phyloP scores from a whole-genome alignment of 1,284 basidiomycete species.

The Vanrija sp. region DNA sequence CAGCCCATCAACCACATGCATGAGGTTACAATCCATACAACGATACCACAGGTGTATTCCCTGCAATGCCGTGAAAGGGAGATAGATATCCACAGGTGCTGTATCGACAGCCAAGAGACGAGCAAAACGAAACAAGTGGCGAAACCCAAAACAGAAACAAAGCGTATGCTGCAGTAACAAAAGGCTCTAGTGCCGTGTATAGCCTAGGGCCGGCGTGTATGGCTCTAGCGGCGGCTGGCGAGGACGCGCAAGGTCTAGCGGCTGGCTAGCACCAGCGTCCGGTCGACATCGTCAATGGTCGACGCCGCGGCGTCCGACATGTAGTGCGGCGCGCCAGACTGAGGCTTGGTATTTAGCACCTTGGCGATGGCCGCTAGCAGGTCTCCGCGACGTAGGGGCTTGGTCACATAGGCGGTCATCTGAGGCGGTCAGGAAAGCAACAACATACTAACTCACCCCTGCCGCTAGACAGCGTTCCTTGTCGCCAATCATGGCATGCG shows the following conservation, averaged over 20 bases:
- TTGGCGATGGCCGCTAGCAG: conserved; percentile 47
- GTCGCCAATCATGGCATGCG: conserved; percentile 81
- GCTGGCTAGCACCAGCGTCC: conserved; percentile 15
- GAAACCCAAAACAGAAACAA: background rate
- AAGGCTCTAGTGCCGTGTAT: too few species aligned
- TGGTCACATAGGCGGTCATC: conserved; percentile 22
- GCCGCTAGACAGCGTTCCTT: conserved; percentile 87
- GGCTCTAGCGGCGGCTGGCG: too few species aligned
- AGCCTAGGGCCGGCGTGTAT: background rate
- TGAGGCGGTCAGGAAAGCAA: background rate
- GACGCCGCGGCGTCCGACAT: conserved; percentile 1
- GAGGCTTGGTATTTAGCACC: conserved; percentile 32
- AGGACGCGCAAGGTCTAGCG: background rate
- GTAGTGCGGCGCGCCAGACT: background rate
- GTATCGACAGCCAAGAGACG: too few species aligned
- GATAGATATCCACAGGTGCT: too few species aligned
- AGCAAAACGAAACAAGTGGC: too few species aligned
- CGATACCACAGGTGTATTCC: too few species aligned
- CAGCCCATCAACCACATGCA: background rate
- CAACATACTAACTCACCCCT: conserved; percentile 50
- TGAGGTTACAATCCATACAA: background rate
- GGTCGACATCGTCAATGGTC: conserved; percentile 9
- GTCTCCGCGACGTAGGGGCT: conserved; percentile 40
- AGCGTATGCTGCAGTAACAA: too few species aligned
- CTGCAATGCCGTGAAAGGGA: too few species aligned